phyloP scores from a whole-genome alignment of 352 stramenopile species.

The Peronospora belbahrii region DNA sequence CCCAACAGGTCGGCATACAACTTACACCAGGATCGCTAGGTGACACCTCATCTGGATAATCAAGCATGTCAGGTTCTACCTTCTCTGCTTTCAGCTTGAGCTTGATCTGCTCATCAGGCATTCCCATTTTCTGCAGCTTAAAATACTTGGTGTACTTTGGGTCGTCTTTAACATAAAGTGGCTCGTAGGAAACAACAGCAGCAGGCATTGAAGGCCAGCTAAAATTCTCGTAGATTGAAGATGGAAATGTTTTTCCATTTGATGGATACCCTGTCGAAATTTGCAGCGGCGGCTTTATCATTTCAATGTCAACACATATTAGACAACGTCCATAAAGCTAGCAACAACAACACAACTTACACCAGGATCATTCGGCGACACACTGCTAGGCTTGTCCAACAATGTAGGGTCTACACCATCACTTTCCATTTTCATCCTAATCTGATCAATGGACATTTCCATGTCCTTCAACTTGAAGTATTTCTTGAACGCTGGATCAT shows the following conservation, averaged over 20 bases:
- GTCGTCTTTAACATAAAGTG: constrained; percentile 71
- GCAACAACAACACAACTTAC: constrained; percentile 30
- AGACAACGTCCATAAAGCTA: neutral
- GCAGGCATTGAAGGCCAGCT: constrained; percentile 24
- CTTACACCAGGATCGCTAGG: constrained; percentile 73
- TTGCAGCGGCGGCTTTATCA: constrained; percentile 24
- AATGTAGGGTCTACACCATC: constrained; percentile 63
- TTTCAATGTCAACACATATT: constrained; percentile 1
- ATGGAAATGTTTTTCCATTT: constrained; percentile 12
- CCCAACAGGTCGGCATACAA: neutral
- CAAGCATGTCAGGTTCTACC: constrained; percentile 50
- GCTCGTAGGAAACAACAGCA: constrained; percentile 45
- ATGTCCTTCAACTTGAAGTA: constrained; percentile 85
- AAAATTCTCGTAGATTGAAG: constrained; percentile 10
- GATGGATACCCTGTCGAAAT: constrained; percentile 11
- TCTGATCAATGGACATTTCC: constrained; percentile 75
- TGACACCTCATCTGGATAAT: constrained; percentile 64
- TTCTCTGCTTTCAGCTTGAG: constrained; percentile 76
- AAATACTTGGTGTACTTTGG: constrained; percentile 74
- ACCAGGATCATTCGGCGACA: constrained; percentile 74
- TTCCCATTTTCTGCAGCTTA: constrained; percentile 74
- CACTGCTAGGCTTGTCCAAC: constrained; percentile 49
- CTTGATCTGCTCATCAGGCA: constrained; percentile 76
- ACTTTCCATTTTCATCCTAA: constrained; percentile 83
- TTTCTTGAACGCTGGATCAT: constrained; percentile 77